A percentile compares a stretch with the other conserved stretches of the same genome.
These are phyloP conservation scores for Cubamyces sp. DNA, from an alignment of 768 basidiomycete species.

Conservation along the genomic window DNA sequence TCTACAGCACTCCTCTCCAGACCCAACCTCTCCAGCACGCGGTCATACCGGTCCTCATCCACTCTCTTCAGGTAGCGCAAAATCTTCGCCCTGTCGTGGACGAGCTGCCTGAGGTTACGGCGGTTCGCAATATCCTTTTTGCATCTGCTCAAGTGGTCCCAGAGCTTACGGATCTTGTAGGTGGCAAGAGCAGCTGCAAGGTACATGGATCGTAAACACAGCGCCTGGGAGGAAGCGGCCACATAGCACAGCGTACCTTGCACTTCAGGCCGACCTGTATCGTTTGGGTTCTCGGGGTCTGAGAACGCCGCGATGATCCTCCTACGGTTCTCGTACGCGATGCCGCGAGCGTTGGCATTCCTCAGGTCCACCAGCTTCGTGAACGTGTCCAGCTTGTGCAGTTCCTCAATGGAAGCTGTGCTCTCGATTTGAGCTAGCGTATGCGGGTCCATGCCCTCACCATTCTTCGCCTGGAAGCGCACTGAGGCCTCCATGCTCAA, in stretches of 20 bases:
- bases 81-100: slow-evolving; percentile 83
- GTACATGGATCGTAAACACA: slow-evolving; percentile 1
- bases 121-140: slow-evolving; percentile 80
- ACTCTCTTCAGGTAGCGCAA: slow-evolving; percentile 75
- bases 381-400: slow-evolving; percentile 56
- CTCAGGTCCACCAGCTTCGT: slow-evolving; percentile 78
- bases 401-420: slow-evolving; percentile 33
- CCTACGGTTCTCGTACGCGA: slow-evolving; percentile 84
- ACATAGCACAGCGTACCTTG: slow-evolving; percentile 64
- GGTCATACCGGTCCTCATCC: slow-evolving; percentile 74
- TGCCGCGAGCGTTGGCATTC: slow-evolving; percentile 87
- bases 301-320: slow-evolving; percentile 84
- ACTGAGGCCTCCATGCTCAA: slow-evolving; percentile 43
- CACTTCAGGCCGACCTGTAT: slow-evolving; percentile 85
- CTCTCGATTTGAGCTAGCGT: slow-evolving; percentile 1
- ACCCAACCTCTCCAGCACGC: slow-evolving; percentile 70
- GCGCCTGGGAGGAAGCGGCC: not conserved
- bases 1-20: slow-evolving; percentile 82
- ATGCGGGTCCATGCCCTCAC: not conserved
- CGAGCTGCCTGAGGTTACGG: slow-evolving; percentile 72
- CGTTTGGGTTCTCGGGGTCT: slow-evolving; percentile 60
- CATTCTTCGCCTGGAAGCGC: not conserved
- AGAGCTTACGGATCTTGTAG: slow-evolving; percentile 80
- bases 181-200: slow-evolving; percentile 82
- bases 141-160: slow-evolving; percentile 68